Conservation (phyloP, 495 filamentous ascomycete species). For the Elasticomyces elasticus region DNA sequence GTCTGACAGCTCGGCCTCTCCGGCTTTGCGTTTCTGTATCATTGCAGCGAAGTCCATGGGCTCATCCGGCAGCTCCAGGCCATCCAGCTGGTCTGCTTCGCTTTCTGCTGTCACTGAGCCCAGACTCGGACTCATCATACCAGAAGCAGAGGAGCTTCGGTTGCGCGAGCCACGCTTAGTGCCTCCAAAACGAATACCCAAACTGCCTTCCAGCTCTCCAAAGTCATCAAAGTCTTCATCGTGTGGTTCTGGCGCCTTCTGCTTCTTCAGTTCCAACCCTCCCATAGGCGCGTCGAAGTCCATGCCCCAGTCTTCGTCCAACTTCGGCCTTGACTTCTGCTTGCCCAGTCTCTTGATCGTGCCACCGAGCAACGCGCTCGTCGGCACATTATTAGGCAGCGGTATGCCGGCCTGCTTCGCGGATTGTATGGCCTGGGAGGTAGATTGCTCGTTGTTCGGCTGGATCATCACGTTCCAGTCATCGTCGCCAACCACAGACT, state of each 20-base stretch:
- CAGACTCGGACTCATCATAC: conserved; percentile 81
- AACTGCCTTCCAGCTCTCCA: conserved; percentile 81
- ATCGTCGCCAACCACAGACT: conserved; percentile 59
- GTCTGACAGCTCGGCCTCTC: conserved; percentile 23
- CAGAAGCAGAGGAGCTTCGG: conserved; percentile 75
- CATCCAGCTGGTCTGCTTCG: conserved; percentile 83
- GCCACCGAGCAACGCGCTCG: conserved; percentile 85
- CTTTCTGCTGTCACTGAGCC: conserved; percentile 87
- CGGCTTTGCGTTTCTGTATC: conserved; percentile 46
- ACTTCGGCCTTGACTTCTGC: conserved; percentile 59
- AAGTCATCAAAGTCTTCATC: conserved; percentile 57
- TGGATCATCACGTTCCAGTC: conserved; percentile 74
- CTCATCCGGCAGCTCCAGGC: conserved; percentile 71
- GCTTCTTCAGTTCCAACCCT: conserved; percentile 36
- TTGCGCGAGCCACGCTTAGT: conserved; percentile 66
- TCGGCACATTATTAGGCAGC: conserved; percentile 78
- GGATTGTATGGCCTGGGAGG: conserved; percentile 71
- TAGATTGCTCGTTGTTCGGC: conserved; percentile 69
- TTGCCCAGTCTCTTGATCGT: conserved; percentile 87
- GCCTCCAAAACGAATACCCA: conserved; percentile 79
- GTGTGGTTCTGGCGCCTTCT: conserved; percentile 40
- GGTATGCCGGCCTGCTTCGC: conserved; percentile 86
- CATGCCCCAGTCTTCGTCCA: conserved; percentile 82
- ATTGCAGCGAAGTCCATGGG: conserved; percentile 70
- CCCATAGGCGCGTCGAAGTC: conserved; percentile 67